Conservation (phyloP, 2,329 filamentous ascomycete genomes). For the Verticillium klebahnii region DNA sequence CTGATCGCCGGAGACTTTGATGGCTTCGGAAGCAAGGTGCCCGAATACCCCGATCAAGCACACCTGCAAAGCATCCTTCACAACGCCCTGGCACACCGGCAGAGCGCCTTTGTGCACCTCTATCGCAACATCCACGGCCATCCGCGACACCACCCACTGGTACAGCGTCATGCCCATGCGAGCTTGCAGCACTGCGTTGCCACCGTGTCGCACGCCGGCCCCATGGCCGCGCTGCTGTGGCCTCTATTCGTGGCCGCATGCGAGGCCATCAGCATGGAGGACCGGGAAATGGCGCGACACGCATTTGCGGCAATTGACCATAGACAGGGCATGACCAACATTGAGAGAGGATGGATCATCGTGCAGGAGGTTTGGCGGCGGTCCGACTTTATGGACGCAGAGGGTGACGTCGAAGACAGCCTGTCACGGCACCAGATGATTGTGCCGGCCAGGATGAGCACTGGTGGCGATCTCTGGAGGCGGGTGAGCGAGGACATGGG, state of each 20-base stretch:
- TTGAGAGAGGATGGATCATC: conserved; percentile 55
- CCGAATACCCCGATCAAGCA: conserved; percentile 25
- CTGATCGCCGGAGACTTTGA: conserved; percentile 18
- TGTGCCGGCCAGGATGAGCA: conserved; percentile 9
- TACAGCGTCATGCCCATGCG: conserved; percentile 48
- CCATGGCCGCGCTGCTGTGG: conserved; percentile 61
- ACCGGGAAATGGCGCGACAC: conserved; percentile 45
- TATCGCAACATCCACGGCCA: conserved; percentile 50
- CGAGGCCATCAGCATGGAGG: conserved; percentile 45
- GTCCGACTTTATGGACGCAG: conserved; percentile 32
- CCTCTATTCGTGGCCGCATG: conserved; percentile 60
- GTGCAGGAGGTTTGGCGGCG: conserved; percentile 58
- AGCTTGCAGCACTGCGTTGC: conserved; percentile 49
- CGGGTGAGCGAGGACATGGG: conserved; percentile 54
- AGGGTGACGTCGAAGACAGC: background rate
- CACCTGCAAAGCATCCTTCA: conserved; percentile 51
- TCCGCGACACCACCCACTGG: conserved; percentile 39
- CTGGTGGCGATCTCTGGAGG: conserved; percentile 45
- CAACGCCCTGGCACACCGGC: conserved; percentile 56
- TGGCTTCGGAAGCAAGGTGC: conserved; percentile 5
- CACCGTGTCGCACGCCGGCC: conserved; percentile 50
- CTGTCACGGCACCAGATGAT: background rate
- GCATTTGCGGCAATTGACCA: conserved; percentile 49
- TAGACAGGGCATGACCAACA: conserved; percentile 62
- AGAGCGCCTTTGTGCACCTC: conserved; percentile 54